phyloP scores from a whole-genome alignment of 371 early-diverging fungal species.

The Vittaforma corneae region DNA sequence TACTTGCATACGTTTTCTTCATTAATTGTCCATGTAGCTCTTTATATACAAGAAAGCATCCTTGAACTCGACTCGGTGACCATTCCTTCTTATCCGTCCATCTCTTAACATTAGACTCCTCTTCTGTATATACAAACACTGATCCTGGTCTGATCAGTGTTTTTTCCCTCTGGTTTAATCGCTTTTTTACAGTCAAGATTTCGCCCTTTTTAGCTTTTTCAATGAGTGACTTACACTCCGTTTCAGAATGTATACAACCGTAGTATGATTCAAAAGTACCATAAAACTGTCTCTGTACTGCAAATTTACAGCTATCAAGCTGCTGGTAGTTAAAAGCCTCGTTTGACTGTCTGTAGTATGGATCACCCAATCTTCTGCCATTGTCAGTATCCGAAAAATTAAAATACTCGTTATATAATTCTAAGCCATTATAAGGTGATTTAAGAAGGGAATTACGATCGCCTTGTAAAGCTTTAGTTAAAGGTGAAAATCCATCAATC shows the following conservation, averaged over 20 bases:
- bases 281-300: too few species aligned
- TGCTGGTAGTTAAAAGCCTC: too few species aligned
- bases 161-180: conserved; percentile 1
- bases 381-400: too few species aligned
- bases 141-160: conserved; percentile 41
- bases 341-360: too few species aligned
- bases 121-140: conserved; percentile 55
- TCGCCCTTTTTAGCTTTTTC: not conserved
- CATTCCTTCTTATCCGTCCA: conserved; percentile 60
- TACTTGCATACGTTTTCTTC: conserved; percentile 26
- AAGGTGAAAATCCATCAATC: too few species aligned
- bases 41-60: conserved; percentile 57
- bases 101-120: conserved; percentile 52
- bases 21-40: conserved; percentile 47
- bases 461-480: too few species aligned
- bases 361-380: too few species aligned
- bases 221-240: not conserved
- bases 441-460: too few species aligned
- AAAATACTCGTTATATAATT: too few species aligned
- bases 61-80: conserved; percentile 58
- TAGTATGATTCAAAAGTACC: too few species aligned
- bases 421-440: too few species aligned
- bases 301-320: too few species aligned
- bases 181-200: not conserved
- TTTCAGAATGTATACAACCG: not conserved